Conservation (phyloP, 257 asterid species). For the Capsicum baccatum region DNA sequence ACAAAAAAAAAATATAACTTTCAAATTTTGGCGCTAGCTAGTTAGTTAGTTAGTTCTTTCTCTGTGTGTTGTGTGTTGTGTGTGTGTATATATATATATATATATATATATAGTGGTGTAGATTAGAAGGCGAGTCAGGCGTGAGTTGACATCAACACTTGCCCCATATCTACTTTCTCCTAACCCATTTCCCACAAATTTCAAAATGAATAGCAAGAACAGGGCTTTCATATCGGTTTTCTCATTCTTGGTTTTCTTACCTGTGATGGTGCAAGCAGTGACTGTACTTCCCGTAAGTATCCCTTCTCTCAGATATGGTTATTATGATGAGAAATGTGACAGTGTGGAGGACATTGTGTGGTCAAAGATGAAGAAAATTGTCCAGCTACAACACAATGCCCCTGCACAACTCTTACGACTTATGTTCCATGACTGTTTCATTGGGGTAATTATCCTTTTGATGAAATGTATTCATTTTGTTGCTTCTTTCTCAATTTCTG, state of each 20-base stretch:
- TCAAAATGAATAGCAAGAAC: background rate
- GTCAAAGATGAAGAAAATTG: background rate
- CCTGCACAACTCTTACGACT: constrained; percentile 45
- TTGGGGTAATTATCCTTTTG: constrained; percentile 29
- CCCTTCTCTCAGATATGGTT: background rate
- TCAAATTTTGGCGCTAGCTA: background rate
- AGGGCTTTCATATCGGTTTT: background rate
- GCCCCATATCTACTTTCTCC: background rate
- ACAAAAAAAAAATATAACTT: background rate
- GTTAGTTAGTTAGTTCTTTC: too few species aligned
- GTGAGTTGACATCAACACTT: background rate
- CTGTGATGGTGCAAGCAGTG: background rate
- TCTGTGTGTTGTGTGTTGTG: background rate
- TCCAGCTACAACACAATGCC: constrained; percentile 26
- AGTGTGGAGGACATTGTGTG: background rate
- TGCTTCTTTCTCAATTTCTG: background rate
- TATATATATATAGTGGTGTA: background rate
- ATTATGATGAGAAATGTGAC: constrained; percentile 19
- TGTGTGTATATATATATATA: too few species aligned
- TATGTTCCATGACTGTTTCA: constrained; percentile 48
- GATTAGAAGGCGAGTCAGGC: background rate
- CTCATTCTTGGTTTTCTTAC: background rate
- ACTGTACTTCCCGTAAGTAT: too few species aligned
- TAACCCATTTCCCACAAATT: background rate
- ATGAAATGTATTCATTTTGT: background rate